phyloP scores from a whole-genome alignment of 2,329 filamentous ascomycete genomes.

The Huntiella decipiens region DNA sequence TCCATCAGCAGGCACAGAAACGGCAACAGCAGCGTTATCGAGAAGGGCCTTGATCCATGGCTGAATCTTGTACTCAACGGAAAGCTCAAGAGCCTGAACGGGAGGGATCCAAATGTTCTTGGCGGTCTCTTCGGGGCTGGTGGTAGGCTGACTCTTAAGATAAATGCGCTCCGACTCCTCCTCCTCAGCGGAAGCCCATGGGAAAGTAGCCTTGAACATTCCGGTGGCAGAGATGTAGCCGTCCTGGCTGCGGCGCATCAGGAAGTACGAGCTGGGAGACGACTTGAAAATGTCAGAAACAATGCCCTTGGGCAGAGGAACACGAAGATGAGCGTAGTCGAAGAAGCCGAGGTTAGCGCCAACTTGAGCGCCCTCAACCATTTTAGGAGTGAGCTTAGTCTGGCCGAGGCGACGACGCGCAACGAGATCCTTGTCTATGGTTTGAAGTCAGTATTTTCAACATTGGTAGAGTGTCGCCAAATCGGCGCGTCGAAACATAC shows the following conservation, averaged over 20 bases:
- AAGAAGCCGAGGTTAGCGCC: conserved; percentile 64
- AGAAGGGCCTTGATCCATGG: conserved; percentile 86
- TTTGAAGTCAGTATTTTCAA: conserved; percentile 4
- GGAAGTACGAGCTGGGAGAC: conserved; percentile 80
- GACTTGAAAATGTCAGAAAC: conserved; percentile 83
- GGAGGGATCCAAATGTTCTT: conserved; percentile 95
- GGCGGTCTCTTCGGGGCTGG: conserved; percentile 79
- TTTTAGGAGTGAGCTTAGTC: conserved; percentile 73
- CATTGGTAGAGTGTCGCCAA: neutral
- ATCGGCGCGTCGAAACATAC: conserved; percentile 10
- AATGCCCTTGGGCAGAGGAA: conserved; percentile 79
- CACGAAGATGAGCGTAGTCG: conserved; percentile 89
- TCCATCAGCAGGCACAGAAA: conserved; percentile 34
- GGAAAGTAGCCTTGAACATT: conserved; percentile 85
- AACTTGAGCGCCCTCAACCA: conserved; percentile 49
- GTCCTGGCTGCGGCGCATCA: conserved; percentile 81
- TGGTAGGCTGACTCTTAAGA: conserved; percentile 65
- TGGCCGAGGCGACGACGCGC: conserved; percentile 75
- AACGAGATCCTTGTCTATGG: conserved; percentile 52
- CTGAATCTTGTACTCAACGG: conserved; percentile 69
- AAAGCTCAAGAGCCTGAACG: conserved; percentile 57
- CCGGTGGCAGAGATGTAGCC: conserved; percentile 72
- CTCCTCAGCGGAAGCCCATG: conserved; percentile 52
- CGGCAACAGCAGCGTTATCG: conserved; percentile 60
- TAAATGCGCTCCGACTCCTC: conserved; percentile 62